Conservation (phyloP, 345 rosid genomes). For the Acer saccharum region DNA sequence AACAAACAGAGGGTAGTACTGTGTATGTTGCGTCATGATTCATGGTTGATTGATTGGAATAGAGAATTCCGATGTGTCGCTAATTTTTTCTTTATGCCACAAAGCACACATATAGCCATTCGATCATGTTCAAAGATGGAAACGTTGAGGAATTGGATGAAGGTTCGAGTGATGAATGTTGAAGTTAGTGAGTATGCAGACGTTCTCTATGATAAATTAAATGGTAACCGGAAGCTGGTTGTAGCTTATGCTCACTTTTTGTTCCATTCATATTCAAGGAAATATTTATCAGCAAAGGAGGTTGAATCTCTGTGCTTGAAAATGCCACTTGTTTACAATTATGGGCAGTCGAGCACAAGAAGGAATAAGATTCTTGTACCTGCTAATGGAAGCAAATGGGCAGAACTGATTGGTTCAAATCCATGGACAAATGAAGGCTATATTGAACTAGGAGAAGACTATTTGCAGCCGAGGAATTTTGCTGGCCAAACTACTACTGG, state of each 20-base stretch:
- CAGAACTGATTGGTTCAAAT: conserved; percentile 45
- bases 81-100: conserved; percentile 49
- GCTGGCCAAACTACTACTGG: conserved; percentile 38
- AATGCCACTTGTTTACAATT: conserved; percentile 64
- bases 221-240: conserved; percentile 34
- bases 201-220: conserved; percentile 19
- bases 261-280: conserved; percentile 34
- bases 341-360: conserved; percentile 31
- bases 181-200: conserved; percentile 34
- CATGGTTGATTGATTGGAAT: conserved; percentile 66
- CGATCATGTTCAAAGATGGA: conserved; percentile 22
- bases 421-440: conserved; percentile 54
- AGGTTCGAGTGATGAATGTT: conserved; percentile 4
- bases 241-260: conserved; percentile 61
- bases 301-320: conserved; percentile 30
- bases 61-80: conserved; percentile 43
- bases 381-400: conserved; percentile 69
- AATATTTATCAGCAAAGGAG: conserved; percentile 22
- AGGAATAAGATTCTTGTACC: conserved; percentile 59
- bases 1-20: conserved; percentile 3
- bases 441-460: conserved; percentile 59
- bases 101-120: conserved; percentile 38
- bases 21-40: conserved; percentile 19
- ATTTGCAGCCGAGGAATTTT: conserved; percentile 33
- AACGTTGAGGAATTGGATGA: conserved; percentile 43